Percentiles rank a stretch among this genome's conserved stretches.
These are phyloP conservation scores for Penicillium angulare DNA, from an alignment of 495 filamentous ascomycete genomes.

Conservation along the genomic window DNA sequence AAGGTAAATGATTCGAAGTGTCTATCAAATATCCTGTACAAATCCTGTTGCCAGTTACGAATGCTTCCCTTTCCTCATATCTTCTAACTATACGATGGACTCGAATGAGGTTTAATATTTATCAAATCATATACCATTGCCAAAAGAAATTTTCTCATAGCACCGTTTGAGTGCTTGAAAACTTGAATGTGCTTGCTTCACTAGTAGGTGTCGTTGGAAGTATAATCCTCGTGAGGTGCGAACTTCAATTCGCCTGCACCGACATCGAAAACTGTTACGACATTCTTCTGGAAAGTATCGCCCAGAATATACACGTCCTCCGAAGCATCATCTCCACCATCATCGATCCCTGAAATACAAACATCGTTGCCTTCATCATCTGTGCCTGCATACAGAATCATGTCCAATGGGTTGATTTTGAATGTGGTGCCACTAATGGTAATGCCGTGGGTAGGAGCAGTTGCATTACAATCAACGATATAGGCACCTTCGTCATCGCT, in stretches of 20 bases:
- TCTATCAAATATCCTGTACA: too few relatives aligned
- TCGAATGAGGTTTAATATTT: too few relatives aligned
- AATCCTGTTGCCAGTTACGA: too few relatives aligned
- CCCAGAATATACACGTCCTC: conserved; percentile 50
- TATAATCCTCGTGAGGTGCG: conserved; percentile 15
- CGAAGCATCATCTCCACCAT: conserved; percentile 32
- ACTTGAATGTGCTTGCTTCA: background rate
- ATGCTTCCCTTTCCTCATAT: too few relatives aligned
- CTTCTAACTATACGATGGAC: too few relatives aligned
- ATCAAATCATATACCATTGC: too few relatives aligned
- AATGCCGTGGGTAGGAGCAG: conserved; percentile 51
- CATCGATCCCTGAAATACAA: conserved; percentile 44
- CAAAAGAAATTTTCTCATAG: too few relatives aligned
- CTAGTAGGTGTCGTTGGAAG: conserved; percentile 17
- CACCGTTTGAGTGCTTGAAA: too few relatives aligned
- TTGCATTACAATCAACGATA: conserved; percentile 55
- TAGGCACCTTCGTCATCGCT: conserved; percentile 45
- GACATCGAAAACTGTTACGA: conserved; percentile 45
- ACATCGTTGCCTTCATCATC: conserved; percentile 28
- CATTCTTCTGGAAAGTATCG: conserved; percentile 63
- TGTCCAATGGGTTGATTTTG: conserved; percentile 52
- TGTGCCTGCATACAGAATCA: conserved; percentile 46
- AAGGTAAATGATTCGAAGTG: too few relatives aligned
- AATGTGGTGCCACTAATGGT: conserved; percentile 49
- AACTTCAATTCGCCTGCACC: conserved; percentile 32